Base-by-base conservation (phyloP, 257 asterid species). In the Fraxinus cuspidata region DNA sequence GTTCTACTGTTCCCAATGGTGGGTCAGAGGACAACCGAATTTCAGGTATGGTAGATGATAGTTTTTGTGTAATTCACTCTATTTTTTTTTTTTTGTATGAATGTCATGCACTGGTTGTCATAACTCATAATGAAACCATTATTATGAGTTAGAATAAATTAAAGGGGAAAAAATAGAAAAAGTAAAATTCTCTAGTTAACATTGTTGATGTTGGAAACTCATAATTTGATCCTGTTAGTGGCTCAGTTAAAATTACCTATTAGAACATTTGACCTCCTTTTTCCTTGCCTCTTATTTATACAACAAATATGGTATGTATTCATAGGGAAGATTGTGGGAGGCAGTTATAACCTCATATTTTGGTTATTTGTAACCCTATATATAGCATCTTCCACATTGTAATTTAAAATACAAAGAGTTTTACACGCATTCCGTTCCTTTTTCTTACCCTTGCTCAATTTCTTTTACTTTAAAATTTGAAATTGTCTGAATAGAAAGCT, bases 21-120 rank as follows among this genome's bases (percentile, higher is more conserved):
- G 78, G 72, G 64, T 75, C 63, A 76, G 81, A 73, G 80, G 63
- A 51, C 63, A 38, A 72, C 35, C 74, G 56, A 63, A 82, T 78
- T 79, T 82, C 87, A 80, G 86, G 91, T 88, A 75, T 28, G 83
- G 69, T 65, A 11, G 31, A 72, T 74, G 8, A 64, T 44, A 42
- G 70, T 34, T 42, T 78, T 42, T 56, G 27, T 18, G 8, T 25
- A 60, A 11, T 51, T 6, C 19, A 7, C 63, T 13, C 18, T 12
- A 12, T 44, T 13, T 12, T 1, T 38, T 38, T 38, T 38, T 34
- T 44, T 25, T 42, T 72, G 18, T 58, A 15, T 31, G 19, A 27
- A 51, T 66, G 12, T 27, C 12, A n/a, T 49, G 71, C 56, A 56
- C 3, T 11, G 40, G n/a, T 56, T 68, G 56, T 37, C 31, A n/a